These are phyloP conservation scores for Tetrapisispora iriomotensis DNA, from an alignment of 805 yeast species.

Conservation along the genomic window DNA sequence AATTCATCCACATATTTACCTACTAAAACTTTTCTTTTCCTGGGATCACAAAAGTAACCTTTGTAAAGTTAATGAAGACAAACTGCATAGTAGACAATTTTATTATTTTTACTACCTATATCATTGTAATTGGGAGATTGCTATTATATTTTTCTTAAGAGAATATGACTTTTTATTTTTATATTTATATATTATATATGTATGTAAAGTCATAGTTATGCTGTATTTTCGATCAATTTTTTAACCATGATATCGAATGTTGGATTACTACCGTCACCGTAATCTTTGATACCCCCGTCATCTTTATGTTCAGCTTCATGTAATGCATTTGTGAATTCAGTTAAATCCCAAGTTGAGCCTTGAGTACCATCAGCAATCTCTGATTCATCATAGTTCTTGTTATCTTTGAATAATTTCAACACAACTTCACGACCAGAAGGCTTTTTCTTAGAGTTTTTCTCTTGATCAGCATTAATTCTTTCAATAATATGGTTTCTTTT, in stretches of 20 bases:
- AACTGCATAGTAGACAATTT: no score
- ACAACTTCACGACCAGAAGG: conserved; percentile 64
- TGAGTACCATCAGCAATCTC: conserved; percentile 30
- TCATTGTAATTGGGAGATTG: not conserved
- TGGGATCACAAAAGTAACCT: no score
- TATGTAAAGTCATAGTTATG: conserved; percentile 3
- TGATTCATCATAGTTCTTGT: conserved; percentile 37
- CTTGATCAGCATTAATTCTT: conserved; percentile 37
- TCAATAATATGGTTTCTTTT: conserved; percentile 56
- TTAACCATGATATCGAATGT: conserved; percentile 23
- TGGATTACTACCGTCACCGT: conserved; percentile 54
- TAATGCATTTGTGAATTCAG: conserved; percentile 33
- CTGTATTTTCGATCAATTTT: conserved; percentile 5
- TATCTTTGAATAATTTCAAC: conserved; percentile 49
- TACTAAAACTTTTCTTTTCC: no score
- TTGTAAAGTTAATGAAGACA: no score
- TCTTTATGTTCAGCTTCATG: conserved; percentile 29
- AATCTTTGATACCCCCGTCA: conserved; percentile 47
- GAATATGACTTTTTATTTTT: not conserved
- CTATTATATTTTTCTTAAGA: not conserved
- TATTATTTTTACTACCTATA: not conserved
- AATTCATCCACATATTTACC: no score
- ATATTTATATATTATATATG: not conserved
- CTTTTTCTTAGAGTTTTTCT: conserved; percentile 36
- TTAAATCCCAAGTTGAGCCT: conserved; percentile 35